These are phyloP conservation scores for Psilocybe subaeruginosa DNA, from an alignment of 768 basidiomycete genomes.

Conservation along the genomic window DNA sequence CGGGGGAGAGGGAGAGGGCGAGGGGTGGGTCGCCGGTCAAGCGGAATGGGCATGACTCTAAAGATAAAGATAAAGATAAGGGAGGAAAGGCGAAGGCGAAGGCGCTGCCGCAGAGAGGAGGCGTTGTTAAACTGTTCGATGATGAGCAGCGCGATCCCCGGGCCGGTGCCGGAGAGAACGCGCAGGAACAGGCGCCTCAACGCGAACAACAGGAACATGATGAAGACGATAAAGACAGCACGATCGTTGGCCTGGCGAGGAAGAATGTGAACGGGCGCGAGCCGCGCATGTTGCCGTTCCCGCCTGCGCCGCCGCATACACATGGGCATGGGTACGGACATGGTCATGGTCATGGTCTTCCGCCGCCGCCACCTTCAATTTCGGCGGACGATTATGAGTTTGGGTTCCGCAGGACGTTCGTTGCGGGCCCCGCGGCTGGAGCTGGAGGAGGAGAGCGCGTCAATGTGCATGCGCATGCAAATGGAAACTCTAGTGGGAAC, in stretches of 20 bases:
- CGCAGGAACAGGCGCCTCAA: too few species aligned
- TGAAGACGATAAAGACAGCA: slow-evolving; percentile 19
- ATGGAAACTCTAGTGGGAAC: background rate
- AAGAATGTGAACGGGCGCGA: slow-evolving; percentile 24
- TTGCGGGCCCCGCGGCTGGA: background rate
- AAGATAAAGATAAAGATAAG: too few species aligned
- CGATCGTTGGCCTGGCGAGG: slow-evolving; percentile 19
- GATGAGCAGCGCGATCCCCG: background rate
- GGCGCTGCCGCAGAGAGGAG: slow-evolving; percentile 18
- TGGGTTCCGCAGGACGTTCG: background rate
- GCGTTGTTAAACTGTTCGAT: slow-evolving; percentile 20
- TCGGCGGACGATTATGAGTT: background rate
- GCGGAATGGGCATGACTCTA: background rate
- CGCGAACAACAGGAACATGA: background rate
- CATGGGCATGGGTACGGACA: background rate
- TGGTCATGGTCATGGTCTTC: background rate
- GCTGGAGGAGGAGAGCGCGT: too few species aligned
- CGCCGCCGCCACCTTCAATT: background rate
- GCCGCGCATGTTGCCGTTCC: slow-evolving; percentile 28
- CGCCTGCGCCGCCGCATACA: slow-evolving; percentile 10
- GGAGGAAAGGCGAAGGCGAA: background rate
- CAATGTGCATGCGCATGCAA: background rate
- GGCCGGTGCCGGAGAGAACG: too few species aligned
- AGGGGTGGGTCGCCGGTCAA: background rate
- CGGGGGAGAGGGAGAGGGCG: background rate